Percentiles rank a stretch among this genome's conserved stretches.
Evolutionary conservation across 805 yeast species (phyloP).

Genomic region (Kazachstania taianensis): DNA sequence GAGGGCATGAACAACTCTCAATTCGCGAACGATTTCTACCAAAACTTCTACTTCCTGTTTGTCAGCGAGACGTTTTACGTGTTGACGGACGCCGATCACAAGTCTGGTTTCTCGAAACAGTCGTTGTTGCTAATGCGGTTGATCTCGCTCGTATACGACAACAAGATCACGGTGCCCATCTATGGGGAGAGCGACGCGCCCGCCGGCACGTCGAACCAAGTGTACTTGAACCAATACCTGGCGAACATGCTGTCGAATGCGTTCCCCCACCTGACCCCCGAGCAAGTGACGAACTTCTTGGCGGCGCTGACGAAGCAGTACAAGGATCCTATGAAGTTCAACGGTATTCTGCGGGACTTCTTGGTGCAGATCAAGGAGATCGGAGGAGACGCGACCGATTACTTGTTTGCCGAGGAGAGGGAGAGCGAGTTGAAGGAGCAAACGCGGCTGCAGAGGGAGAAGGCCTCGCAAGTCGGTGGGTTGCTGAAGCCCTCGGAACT

Average conservation of each 20-base stretch:
- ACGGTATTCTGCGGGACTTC: constrained; percentile 85
- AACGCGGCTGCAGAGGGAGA: constrained; percentile 60
- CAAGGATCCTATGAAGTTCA: constrained; percentile 64
- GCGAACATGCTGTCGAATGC: constrained; percentile 75
- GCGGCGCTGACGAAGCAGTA: constrained; percentile 66
- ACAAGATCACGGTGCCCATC: constrained; percentile 65
- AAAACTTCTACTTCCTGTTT: constrained; percentile 79
- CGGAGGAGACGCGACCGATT: constrained; percentile 94
- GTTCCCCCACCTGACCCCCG: constrained; percentile 82
- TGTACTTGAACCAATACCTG: constrained; percentile 68
- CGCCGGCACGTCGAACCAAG: constrained; percentile 72
- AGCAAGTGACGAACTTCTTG: constrained; percentile 74
- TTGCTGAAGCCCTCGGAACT: constrained; percentile 88
- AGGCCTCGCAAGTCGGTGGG: constrained; percentile 84
- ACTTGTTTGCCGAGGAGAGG: constrained; percentile 87
- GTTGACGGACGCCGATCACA: constrained; percentile 93
- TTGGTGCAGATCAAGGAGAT: constrained; percentile 89
- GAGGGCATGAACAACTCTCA: constrained; percentile 59
- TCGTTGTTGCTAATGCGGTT: constrained; percentile 74
- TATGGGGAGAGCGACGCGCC: constrained; percentile 76
- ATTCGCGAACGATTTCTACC: constrained; percentile 78
- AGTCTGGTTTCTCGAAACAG: constrained; percentile 88
- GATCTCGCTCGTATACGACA: constrained; percentile 71
- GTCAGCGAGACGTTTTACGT: constrained; percentile 88
- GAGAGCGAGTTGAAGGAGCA: constrained; percentile 67